phyloP scores from a whole-genome alignment of 306 rosid species.

The Fragaria iinumae region DNA sequence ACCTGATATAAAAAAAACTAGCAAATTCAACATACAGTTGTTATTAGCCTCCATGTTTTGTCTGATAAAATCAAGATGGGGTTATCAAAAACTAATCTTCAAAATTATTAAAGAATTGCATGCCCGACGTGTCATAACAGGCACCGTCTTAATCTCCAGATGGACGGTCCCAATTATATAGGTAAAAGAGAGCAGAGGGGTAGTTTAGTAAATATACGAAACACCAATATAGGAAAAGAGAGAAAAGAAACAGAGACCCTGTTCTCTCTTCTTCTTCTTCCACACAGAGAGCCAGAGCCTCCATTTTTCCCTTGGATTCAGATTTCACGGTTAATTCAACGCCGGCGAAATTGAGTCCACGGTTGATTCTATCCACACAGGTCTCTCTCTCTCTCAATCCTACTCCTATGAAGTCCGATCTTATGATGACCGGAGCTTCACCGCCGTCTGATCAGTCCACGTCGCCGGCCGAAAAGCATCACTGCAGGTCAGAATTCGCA shows the following conservation, averaged over 20 bases:
- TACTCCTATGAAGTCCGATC: constrained; percentile 29
- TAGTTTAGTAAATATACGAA: neutral
- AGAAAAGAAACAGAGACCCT: neutral
- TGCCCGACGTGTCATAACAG: neutral
- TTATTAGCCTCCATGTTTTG: no score
- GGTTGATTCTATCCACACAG: neutral
- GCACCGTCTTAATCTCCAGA: neutral
- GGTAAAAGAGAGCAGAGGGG: neutral
- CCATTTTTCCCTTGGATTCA: constrained; percentile 5
- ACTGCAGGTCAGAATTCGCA: constrained; percentile 39
- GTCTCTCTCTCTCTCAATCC: constrained; percentile 36
- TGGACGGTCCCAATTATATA: neutral
- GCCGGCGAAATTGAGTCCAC: constrained; percentile 4
- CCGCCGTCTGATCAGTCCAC: constrained; percentile 44
- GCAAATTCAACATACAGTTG: no score
- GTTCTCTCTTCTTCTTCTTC: neutral
- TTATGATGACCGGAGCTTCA: constrained; percentile 42
- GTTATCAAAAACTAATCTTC: neutral
- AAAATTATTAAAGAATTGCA: neutral
- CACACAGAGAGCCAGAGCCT: neutral
- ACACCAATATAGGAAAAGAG: neutral
- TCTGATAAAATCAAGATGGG: neutral
- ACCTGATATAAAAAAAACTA: no score
- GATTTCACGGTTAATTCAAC: constrained; percentile 1
- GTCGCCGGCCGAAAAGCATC: constrained; percentile 36